Evolutionary conservation across 169 alveolate species (phyloP), one percentile per base, ranked within the genome.

Genomic region (Babesia sp.): DNA sequence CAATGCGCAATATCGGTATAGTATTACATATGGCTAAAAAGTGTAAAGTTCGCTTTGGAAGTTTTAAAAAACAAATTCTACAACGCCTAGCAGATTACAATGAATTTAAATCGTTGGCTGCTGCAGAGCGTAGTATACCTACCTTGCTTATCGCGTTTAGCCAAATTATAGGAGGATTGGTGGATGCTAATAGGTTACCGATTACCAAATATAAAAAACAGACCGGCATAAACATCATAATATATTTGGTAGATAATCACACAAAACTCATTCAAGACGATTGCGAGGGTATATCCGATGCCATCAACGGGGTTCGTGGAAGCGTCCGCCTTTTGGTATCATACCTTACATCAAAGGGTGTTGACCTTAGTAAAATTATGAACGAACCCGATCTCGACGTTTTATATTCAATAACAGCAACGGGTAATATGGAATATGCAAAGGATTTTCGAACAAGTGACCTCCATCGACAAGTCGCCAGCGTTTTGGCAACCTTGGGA

Each of bases 391-490:
- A 64, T n/a, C 28, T 64, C 24, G 61, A 50, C 26, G n/a, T 18
- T 34, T 46, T 64, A 3, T 42, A 64, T 5, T 34, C 45, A n/a
- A 9, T 64, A 18, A 20, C 20, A 3, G 74, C 61, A 0, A 12
- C 28, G 20, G 59, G 63, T 24, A 14, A 11, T n/a, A 53, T 45
- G 48, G 74, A 64, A 3, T 64, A 64, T 36, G 6, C 26, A 29
- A 59, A 60, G 50, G 81, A 77, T 44, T 64, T 55, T 66, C 51
- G 54, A 9, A 79, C 87, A 22, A 79, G 84, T 53, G 75, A 59
- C 64, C 41, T 59, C n/a, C 87, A 79, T 41, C 18, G 24, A 14
- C 87, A 79, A 50, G 87, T 79, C 22, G 71, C 67, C 48, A 58
- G 48, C 45, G 53, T 63, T 14, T 61, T 79, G 22, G 9, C 34